phyloP scores from a whole-genome alignment of 2,329 filamentous ascomycete genomes.

The Botryotinia calthae region DNA sequence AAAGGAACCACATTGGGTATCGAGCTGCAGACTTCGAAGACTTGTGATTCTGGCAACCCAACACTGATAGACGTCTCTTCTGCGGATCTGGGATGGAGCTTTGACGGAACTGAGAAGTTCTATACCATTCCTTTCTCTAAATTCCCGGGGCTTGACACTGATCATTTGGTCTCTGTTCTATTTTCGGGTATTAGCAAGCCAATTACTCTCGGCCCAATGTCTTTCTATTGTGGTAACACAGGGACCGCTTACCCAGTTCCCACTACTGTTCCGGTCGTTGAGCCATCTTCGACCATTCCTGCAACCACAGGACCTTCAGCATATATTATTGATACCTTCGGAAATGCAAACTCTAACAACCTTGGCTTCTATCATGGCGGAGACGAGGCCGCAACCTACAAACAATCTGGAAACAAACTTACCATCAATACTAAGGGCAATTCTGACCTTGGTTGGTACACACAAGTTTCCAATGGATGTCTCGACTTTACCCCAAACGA shows the following conservation, averaged over 20 bases:
- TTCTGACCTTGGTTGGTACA: conserved; percentile 60
- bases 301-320: conserved; percentile 49
- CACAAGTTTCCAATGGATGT: conserved; percentile 55
- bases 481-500: conserved; percentile 54
- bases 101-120: conserved; percentile 58
- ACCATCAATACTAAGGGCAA: conserved; percentile 55
- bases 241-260: conserved; percentile 50
- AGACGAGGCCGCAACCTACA: conserved; percentile 57
- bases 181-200: conserved; percentile 48
- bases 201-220: conserved; percentile 55
- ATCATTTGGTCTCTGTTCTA: conserved; percentile 52
- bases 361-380: conserved; percentile 64
- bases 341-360: conserved; percentile 51
- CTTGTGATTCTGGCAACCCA: conserved; percentile 41
- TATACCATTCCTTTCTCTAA: conserved; percentile 57
- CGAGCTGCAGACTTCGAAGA: conserved; percentile 48
- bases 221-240: conserved; percentile 55
- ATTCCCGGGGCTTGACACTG: conserved; percentile 49
- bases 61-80: conserved; percentile 38
- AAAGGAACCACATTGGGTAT: conserved; percentile 51
- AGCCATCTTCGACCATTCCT: conserved; percentile 48
- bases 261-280: conserved; percentile 42
- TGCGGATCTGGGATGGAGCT: conserved; percentile 55
- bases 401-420: conserved; percentile 51
- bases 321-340: conserved; percentile 62